Base-by-base conservation (phyloP, 768 basidiomycete genomes). In the Mycena venus region DNA sequence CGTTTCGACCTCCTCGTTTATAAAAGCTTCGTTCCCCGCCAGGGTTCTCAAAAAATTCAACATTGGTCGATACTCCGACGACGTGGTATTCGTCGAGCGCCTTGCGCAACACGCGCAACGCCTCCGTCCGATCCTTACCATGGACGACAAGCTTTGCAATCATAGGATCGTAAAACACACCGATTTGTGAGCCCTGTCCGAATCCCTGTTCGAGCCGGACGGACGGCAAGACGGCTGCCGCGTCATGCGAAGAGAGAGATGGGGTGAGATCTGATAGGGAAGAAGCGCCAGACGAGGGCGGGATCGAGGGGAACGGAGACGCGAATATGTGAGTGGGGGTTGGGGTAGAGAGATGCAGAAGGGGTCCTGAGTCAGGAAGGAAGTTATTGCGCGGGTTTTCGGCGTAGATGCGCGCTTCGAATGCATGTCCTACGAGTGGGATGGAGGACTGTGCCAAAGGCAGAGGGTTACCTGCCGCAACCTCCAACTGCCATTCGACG, bases 371-470 rank as follows among this genome's bases (percentile, higher is more conserved):
- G 79, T 98, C 97, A 0, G 97, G 97, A 7, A 98, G 88, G 86
- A 98, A 98, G 81, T 95, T 90, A 82, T 97, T 96, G 72, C 96
- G 91, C 25, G 97, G 97, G 77, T 96, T 95, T 82, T 98, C 97
- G 3, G 97, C 97, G 80, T 99, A 98, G 73, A 99, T 97, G 23
- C 97, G 92, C 9, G 96, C 96, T 83, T 98, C 97, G 77, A 98
- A 98, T 0, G 96, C 95, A 76, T 98, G 97, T 7, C 97, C 97
- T 0, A 95, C 91, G 63, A 96, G 92, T 2, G 95, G 96, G 68
- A 99, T 94, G 19, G 91, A 85, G 0, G 90, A 88, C 82, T 98
- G 97, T 0, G 83, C 78, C 32, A 98, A 87, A 12, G 96, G 95
- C 32, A 99, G 88, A 0, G 92, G 88, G 81, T 98, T 98, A 0